Base-by-base conservation (phyloP, 2,329 filamentous ascomycete genomes). In the Arachnomyces sp. region DNA sequence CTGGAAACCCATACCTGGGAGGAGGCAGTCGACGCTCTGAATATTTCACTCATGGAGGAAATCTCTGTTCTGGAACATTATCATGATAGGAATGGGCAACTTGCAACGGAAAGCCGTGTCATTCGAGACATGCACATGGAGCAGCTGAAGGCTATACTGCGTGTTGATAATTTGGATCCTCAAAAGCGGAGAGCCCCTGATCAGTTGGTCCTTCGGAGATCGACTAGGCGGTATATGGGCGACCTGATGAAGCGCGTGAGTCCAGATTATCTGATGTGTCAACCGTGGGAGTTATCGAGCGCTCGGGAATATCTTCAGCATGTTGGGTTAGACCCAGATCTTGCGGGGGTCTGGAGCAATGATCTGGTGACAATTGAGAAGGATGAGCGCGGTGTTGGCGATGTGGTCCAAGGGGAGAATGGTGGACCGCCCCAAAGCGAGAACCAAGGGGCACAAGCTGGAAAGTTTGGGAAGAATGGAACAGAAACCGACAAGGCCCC, bases 261-360 rank as follows among this genome's bases (percentile, higher is more conserved):
- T 4, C 44, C 46, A 7, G 52, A 58, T 39, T 56, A 58, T 14
- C 40, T 58, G 13, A 43, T 58, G 41, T 64, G 56, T 18, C 44
- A 53, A 14, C 42, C 47, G 0, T 46, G 49, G 2, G 60, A 65
- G 13, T 31, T 65, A n/a, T 33, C 55, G 13, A 45, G 47, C 4
- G 61, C 60, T 14, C 53, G 53, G 34, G 47, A 44, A 16, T 65
- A 56, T 34, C 31, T 65, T 28, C 46, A 50, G 7, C 55, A 48
- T n/a, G 49, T 49, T 11, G 52, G 49, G 0, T 45, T 65, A 7
- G 49, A 58, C 31, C 45, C 46, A 17, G 46, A 29, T 3, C 53
- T 57, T 40, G 58, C 55, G 17, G 63, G 63, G 0, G 44, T 53
- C 39, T 65, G 63, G 63, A 50, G 44, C 15, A 53, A 54, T 31